Conservation (phyloP, 176 grass and related monocot genomes). For the Stipa capillata region DNA sequence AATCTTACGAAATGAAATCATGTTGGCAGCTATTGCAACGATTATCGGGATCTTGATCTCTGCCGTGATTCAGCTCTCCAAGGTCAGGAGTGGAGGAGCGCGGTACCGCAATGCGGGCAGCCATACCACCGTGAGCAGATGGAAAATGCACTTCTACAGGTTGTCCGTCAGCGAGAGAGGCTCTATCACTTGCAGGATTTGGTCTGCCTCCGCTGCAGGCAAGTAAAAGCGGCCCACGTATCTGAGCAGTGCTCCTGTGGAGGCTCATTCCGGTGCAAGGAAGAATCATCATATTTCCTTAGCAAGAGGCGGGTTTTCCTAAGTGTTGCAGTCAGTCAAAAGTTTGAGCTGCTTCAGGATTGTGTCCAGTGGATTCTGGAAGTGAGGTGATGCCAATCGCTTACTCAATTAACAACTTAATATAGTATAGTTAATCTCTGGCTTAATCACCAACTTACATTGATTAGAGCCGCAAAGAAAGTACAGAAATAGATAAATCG, state of each 20-base stretch:
- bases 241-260: conserved; percentile 77
- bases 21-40: conserved; percentile 82
- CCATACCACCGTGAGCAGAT: conserved; percentile 79
- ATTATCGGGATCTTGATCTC: conserved; percentile 85
- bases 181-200: conserved; percentile 93
- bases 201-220: conserved; percentile 72
- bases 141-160: conserved; percentile 75
- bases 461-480: not conserved
- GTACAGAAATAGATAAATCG: not conserved
- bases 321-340: conserved; percentile 47
- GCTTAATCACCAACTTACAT: not conserved
- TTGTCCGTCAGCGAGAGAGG: conserved; percentile 87
- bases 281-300: conserved; percentile 43
- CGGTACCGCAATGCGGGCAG: conserved; percentile 53
- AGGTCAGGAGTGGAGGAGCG: conserved; percentile 58
- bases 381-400: conserved; percentile 17
- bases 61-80: conserved; percentile 52
- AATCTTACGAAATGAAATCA: conserved; percentile 5
- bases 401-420: not conserved
- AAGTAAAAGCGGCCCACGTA: conserved; percentile 83
- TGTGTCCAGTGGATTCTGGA: conserved; percentile 71
- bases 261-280: conserved; percentile 70
- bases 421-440: not conserved
- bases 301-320: conserved; percentile 75
- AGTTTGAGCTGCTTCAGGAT: conserved; percentile 61